These are phyloP conservation scores for Botrytis cinerea DNA, from an alignment of 2,329 filamentous ascomycete species.

Conservation along the genomic window DNA sequence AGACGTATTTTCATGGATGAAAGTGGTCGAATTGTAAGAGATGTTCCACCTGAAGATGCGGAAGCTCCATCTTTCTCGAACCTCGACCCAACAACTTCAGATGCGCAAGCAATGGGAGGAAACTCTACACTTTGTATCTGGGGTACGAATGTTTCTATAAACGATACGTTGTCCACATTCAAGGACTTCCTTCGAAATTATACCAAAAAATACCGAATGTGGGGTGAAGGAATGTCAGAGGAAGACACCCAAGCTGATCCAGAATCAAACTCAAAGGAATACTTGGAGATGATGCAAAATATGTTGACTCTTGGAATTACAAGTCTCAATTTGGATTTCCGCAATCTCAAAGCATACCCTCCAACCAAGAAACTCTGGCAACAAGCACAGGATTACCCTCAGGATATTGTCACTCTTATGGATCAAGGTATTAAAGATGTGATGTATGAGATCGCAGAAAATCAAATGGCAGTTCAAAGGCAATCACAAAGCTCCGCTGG, in stretches of 20 bases:
- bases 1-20: conserved; percentile 60
- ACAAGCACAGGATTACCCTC: conserved; percentile 89
- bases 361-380: conserved; percentile 93
- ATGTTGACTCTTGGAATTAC: conserved; percentile 87
- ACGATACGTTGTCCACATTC: conserved; percentile 83
- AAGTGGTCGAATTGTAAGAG: conserved; percentile 57
- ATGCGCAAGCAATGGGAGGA: conserved; percentile 85
- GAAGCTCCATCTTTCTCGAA: conserved; percentile 63
- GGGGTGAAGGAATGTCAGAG: conserved; percentile 79
- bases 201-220: conserved; percentile 90
- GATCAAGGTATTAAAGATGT: conserved; percentile 92
- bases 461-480: conserved; percentile 72
- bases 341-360: conserved; percentile 89
- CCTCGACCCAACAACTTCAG: conserved; percentile 80
- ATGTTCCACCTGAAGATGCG: conserved; percentile 53
- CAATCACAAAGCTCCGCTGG: conserved; percentile 58
- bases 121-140: conserved; percentile 83
- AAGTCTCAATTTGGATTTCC: conserved; percentile 83
- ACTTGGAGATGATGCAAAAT: conserved; percentile 80
- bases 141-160: conserved; percentile 95
- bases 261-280: conserved; percentile 76
- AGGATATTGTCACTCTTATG: conserved; percentile 95
- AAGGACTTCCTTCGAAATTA: conserved; percentile 93
- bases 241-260: conserved; percentile 71
- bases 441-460: conserved; percentile 85